Base-by-base conservation (phyloP, 2,329 filamentous ascomycete species). In the Xylariaceae sp. region DNA sequence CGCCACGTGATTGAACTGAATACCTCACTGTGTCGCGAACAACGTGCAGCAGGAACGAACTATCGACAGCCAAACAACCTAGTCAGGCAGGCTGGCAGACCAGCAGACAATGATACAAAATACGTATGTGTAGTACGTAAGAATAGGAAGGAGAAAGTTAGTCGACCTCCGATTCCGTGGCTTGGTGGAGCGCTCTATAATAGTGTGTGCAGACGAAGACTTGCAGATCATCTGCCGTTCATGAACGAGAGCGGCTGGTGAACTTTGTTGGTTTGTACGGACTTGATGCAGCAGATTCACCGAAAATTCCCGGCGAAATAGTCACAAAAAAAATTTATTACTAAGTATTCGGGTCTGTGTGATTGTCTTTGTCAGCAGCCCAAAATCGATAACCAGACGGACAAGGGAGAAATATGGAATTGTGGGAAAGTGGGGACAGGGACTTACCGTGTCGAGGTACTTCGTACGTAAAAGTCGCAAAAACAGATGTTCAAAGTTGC, bases 1-100 rank as follows among this genome's bases (percentile, higher is more conserved):
- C 41, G 57, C 60, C 60, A 62, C 60, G 60, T 62, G 60, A 62
- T 44, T 16, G 48, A 46, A 16, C n/a, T n/a, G n/a, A n/a, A n/a
- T n/a, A 10, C 6, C 32, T 16, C 14, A 3, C 6, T 12, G 32
- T 16, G 9, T 37, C 7, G 7, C 32, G 12, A 37, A 12, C 32
- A 37, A 14, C 5, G 40, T 48, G 40, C 12, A 29, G 40, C 12
- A 29, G 40, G 20, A n/a, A 18, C 20, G 16, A 37, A 19, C 37
- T n/a, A n/a, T n/a, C n/a, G n/a, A n/a, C n/a, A n/a, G n/a, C n/a
- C n/a, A n/a, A n/a, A n/a, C n/a, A n/a, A n/a, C n/a, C n/a, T n/a
- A n/a, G n/a, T n/a, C n/a, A n/a, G n/a, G n/a, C n/a, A n/a, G n/a
- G n/a, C n/a, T n/a, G n/a, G n/a, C n/a, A 26, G 26, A 20, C 29